phyloP scores from a whole-genome alignment of 1,284 basidiomycete genomes.

The Microbotryum violaceum region DNA sequence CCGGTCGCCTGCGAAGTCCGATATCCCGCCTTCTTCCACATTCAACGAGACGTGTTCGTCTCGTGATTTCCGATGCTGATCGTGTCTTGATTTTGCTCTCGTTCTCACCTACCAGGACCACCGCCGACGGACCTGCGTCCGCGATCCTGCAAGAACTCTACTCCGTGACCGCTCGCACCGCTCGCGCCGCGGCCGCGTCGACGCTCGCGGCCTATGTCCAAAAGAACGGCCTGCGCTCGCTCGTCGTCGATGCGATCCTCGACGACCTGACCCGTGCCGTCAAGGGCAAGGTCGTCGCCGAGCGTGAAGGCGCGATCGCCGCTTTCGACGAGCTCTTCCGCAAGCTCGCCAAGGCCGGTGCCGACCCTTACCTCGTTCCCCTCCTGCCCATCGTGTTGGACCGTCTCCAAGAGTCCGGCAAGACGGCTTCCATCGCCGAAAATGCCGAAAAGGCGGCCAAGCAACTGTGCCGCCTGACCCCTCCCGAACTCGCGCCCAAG shows the following conservation, averaged over 20 bases:
- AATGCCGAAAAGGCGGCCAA: constrained; percentile 79
- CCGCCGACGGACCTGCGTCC: constrained; percentile 25
- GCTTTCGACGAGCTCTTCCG: constrained; percentile 50
- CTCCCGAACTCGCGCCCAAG: constrained; percentile 67
- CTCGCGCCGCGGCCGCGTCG: constrained; percentile 38
- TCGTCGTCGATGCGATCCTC: constrained; percentile 40
- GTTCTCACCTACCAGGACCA: background rate
- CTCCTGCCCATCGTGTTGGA: constrained; percentile 74
- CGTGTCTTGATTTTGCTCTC: no score
- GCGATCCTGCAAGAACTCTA: constrained; percentile 36
- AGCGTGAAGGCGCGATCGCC: constrained; percentile 57
- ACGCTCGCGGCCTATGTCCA: constrained; percentile 41
- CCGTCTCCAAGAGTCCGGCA: constrained; percentile 85
- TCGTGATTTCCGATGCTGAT: no score
- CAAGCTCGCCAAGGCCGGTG: constrained; percentile 62
- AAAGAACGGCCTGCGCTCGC: constrained; percentile 38
- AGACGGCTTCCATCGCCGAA: constrained; percentile 58
- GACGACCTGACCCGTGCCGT: constrained; percentile 52
- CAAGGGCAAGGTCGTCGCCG: constrained; percentile 84
- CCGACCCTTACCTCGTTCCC: constrained; percentile 72
- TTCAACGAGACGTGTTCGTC: no score
- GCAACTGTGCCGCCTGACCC: constrained; percentile 72
- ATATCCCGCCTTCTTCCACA: no score
- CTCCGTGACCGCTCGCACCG: constrained; percentile 29
- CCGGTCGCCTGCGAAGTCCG: no score